phyloP scores from a whole-genome alignment of 2,329 filamentous ascomycete species.

The Fusarium mexicanum region DNA sequence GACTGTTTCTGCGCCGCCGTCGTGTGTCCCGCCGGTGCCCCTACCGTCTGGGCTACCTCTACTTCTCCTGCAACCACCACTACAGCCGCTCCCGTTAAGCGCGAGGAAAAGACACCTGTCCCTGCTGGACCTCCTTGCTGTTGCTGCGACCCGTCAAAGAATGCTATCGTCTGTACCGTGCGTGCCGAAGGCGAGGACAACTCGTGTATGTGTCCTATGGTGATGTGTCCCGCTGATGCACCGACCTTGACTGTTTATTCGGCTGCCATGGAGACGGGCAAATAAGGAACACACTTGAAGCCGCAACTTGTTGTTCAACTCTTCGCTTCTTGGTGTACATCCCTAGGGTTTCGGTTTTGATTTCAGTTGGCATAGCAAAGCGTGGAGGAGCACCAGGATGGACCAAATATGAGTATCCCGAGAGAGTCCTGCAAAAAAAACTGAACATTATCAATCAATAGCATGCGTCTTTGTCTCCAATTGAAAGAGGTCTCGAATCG shows the following conservation, averaged over 20 bases:
- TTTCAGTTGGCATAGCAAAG: conserved; percentile 2
- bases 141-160: conserved; percentile 33
- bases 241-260: conserved; percentile 29
- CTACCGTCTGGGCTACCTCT: conserved; percentile 16
- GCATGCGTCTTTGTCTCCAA: background rate
- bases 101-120: conserved; percentile 5
- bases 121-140: conserved; percentile 28
- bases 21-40: conserved; percentile 36
- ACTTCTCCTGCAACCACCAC: background rate
- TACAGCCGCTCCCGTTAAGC: conserved; percentile 1
- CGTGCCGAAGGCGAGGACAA: conserved; percentile 22
- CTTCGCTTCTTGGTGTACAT: conserved; percentile 25
- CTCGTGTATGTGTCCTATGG: conserved; percentile 35
- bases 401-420: background rate
- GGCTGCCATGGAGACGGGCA: conserved; percentile 9
- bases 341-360: conserved; percentile 2
- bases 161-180: conserved; percentile 33
- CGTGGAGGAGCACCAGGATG: background rate
- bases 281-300: background rate
- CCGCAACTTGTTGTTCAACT: background rate
- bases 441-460: background rate
- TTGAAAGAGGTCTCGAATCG: background rate
- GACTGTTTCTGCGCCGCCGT: conserved; percentile 44
- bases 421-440: background rate
- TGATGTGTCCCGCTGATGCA: conserved; percentile 30